phyloP scores from a whole-genome alignment of 1,139 yeast species.

The Suhomyces yuchorum region DNA sequence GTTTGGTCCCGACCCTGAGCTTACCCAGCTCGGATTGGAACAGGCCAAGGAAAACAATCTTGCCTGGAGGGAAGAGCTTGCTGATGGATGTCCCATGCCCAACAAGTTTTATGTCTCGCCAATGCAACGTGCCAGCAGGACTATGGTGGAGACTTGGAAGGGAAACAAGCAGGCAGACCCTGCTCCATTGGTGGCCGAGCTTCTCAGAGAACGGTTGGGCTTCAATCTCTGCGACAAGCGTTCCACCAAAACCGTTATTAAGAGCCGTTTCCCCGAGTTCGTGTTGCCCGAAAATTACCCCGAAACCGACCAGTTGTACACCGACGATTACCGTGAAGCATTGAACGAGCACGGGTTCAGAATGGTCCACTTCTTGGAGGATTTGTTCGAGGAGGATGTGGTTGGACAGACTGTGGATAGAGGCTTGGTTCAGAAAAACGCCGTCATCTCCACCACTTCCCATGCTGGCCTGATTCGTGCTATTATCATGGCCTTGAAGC shows the following conservation, averaged over 20 bases:
- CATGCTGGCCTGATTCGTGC: conserved; percentile 31
- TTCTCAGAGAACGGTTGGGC: conserved; percentile 21
- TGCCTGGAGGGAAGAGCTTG: conserved; percentile 24
- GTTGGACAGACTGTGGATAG: conserved; percentile 19
- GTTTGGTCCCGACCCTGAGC: conserved; percentile 51
- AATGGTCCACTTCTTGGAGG: conserved; percentile 24
- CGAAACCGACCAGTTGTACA: conserved; percentile 24
- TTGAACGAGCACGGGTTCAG: conserved; percentile 25
- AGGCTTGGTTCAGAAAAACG: conserved; percentile 15
- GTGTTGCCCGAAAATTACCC: conserved; percentile 21
- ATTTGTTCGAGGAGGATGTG: conserved; percentile 25
- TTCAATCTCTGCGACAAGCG: conserved; percentile 31
- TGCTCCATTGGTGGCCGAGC: conserved; percentile 19
- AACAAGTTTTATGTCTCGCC: conserved; percentile 29
- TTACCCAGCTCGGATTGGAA: conserved; percentile 39
- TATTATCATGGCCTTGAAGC: conserved; percentile 26
- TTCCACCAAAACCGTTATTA: conserved; percentile 33
- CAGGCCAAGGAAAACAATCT: conserved; percentile 36
- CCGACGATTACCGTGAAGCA: conserved; percentile 20
- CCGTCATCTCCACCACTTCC: conserved; percentile 28
- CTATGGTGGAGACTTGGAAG: conserved; percentile 26
- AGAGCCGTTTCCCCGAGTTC: conserved; percentile 38
- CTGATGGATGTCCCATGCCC: conserved; percentile 25
- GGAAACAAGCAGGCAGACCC: conserved; percentile 20
- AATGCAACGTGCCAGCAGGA: conserved; percentile 26